Evolutionary conservation across 805 yeast species (phyloP).

Genomic region (Pachysolen tannophilus): DNA sequence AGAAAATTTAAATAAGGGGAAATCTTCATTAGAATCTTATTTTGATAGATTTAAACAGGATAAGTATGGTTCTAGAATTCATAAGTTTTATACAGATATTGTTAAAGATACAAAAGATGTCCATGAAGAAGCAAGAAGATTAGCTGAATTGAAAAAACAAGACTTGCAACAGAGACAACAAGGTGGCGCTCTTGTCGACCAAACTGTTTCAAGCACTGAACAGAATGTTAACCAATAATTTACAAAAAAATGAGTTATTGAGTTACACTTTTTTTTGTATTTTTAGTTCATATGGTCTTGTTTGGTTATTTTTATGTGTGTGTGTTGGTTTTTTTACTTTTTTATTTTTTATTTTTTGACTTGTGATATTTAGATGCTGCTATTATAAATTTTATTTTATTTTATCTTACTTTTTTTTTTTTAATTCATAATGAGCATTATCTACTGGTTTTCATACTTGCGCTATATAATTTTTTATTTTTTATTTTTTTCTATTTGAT

Average conservation of each 20-base stretch:
- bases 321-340: too few relatives aligned
- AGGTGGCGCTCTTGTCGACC: too few relatives aligned
- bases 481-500: neutral
- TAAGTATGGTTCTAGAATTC: constrained; percentile 51
- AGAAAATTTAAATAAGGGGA: constrained; percentile 28
- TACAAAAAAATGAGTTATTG: too few relatives aligned
- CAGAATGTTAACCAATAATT: too few relatives aligned
- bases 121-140: constrained; percentile 66
- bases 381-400: too few relatives aligned
- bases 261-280: too few relatives aligned
- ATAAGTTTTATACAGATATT: constrained; percentile 48
- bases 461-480: neutral
- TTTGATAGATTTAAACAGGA: constrained; percentile 36
- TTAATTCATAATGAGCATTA: neutral
- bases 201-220: too few relatives aligned
- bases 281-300: too few relatives aligned
- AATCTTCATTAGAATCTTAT: constrained; percentile 32
- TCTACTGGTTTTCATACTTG: neutral
- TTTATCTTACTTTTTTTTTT: neutral
- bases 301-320: too few relatives aligned
- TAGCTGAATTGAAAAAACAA: constrained; percentile 50
- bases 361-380: too few relatives aligned
- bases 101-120: constrained; percentile 53
- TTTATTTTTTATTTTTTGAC: too few relatives aligned
- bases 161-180: too few relatives aligned